Evolutionary conservation across 2,329 filamentous ascomycete species (phyloP).

Genomic region (Trichoderma atrobrunneum): DNA sequence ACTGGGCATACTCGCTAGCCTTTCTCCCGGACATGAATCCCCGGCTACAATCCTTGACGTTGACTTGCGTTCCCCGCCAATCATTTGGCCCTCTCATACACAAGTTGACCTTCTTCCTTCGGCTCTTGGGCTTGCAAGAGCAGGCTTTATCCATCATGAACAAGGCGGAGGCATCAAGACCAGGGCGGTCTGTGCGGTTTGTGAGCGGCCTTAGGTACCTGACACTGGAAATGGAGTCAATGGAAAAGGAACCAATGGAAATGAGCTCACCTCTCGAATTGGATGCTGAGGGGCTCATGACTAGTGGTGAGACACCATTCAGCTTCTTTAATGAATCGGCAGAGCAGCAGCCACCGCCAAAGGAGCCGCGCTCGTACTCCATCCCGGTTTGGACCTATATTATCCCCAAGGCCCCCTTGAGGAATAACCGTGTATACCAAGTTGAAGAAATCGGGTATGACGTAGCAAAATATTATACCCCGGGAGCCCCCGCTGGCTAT

Average conservation of each 20-base stretch:
- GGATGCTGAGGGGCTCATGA: constrained; percentile 44
- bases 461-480: not conserved
- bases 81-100: constrained; percentile 50
- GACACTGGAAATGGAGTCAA: constrained; percentile 52
- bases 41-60: constrained; percentile 49
- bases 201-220: constrained; percentile 53
- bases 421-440: not conserved
- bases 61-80: constrained; percentile 53
- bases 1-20: constrained; percentile 45
- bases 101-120: constrained; percentile 49
- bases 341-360: not conserved
- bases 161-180: constrained; percentile 18
- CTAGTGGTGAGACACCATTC: constrained; percentile 39
- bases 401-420: not conserved
- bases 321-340: constrained; percentile 44
- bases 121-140: constrained; percentile 49
- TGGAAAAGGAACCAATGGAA: constrained; percentile 32
- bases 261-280: constrained; percentile 26
- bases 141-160: constrained; percentile 38
- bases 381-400: not conserved
- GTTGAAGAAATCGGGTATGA: not conserved
- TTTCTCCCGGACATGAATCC: constrained; percentile 58
- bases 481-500: not conserved
- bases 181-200: constrained; percentile 41
- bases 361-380: not conserved